Base-by-base conservation (phyloP, 805 yeast genomes). In the Candida multigemmis region DNA sequence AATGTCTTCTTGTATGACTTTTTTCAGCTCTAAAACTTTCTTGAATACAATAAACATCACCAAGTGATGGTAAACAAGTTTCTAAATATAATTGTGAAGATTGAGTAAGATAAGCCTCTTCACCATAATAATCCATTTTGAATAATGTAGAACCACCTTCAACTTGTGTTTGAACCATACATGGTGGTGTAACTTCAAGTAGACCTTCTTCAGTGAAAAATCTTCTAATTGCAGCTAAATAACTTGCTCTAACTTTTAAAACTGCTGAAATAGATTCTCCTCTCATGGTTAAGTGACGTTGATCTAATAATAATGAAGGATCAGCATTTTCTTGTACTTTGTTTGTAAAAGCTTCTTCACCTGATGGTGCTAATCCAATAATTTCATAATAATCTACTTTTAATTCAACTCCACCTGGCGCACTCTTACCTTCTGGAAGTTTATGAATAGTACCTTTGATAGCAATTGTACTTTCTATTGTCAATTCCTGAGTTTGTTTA, bases 141-240 rank as follows among this genome's bases (percentile, higher is more conserved):
- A 91, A 91, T 50, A 91, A 68, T 11, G 98, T 91, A 21, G 96
- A 82, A 29, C 99, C 99, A 54, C 99, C 98, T 65, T 91, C 99
- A 34, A 91, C 99, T 67, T 91, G 97, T 21, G 96, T 87, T 65
- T 91, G 98, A 31, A 91, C 99, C 97, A 91, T 91, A 62, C 97
- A 87, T 48, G 99, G 99, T 24, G 98, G 96, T 21, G 97, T 91
- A 34, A 93, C 96, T 68, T 91, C 99, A 17, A 74, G 61, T 27
- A 87, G 48, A 18, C 73, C 70, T 60, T 79, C 84, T 47, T 84
- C 91, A 14, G 53, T 64, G 51, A 71, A 89, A 33, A 80, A 80
- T 40, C 74, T 68, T 63, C 99, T 77, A 42, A 91, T 57, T 21
- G 91, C 60, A 27, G 64, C 63, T 44, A 91, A 60, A 30, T 86